Base-by-base conservation (phyloP, 2,329 filamentous ascomycete genomes). In the Bimuria novae-zelandiae region DNA sequence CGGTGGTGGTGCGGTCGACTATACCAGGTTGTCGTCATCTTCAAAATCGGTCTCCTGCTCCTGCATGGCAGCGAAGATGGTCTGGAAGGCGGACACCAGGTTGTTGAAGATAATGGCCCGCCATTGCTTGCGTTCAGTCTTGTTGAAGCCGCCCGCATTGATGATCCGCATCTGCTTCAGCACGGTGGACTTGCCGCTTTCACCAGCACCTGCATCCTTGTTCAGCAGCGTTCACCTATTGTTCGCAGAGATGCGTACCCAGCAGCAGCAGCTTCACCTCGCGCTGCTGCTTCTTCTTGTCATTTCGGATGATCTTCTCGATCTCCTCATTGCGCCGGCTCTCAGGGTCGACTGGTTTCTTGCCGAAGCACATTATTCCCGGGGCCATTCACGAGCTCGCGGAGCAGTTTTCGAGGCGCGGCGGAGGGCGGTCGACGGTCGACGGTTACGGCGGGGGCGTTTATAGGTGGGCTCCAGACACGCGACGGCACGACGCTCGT, bases 101-200 rank as follows among this genome's bases (percentile, higher is more conserved):
- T 99, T 99, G 76, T 88, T 92, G 77, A 97, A 97, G 62, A 97
- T 92, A 68, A 97, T 92, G 14, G 92, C 89, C 65, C 94, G 92
- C 83, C 91, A 96, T 80, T 97, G 91, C 61, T 95, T 86, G 74
- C 92, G 90, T 75, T 97, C 94, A 60, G 85, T 86, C 67, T 90
- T 89, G 69, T 86, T 90, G 78, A 97, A 97, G 45, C 94, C 93
- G 74, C 92, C 87, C 12, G 91, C 87, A 74, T 97, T 94, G 65
- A 99, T 97, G 75, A 99, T 87, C 75, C 93, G 93, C 94, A 99
- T 97, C 81, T 97, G 93, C 80, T 97, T 97, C 61, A 97, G 84
- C 54, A 97, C 92, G 1, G 93, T 97, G 7, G 93, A 97, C 77
- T 97, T 97, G 61, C 93, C 90, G 54, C 89, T 94, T 77, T 97